These are phyloP conservation scores for Plasmodium knowlesi DNA, from an alignment of 169 alveolate genomes.

Conservation along the genomic window DNA sequence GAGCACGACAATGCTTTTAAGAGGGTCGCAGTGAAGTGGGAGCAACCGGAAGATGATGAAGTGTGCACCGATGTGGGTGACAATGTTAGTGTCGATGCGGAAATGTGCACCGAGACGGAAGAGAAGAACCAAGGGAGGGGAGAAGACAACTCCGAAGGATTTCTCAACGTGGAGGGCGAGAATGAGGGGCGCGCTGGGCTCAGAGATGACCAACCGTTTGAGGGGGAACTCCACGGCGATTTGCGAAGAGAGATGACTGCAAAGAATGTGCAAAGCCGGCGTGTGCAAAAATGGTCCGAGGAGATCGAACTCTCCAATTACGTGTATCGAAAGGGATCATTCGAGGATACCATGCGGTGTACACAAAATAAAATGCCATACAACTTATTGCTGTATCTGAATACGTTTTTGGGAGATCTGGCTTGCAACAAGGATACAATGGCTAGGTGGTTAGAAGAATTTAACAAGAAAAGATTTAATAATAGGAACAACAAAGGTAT, in stretches of 20 bases:
- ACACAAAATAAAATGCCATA: background rate
- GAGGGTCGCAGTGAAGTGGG: background rate
- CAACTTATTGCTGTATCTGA: background rate
- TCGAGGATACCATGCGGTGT: background rate
- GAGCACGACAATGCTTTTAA: background rate
- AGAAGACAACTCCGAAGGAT: background rate
- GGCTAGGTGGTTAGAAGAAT: background rate
- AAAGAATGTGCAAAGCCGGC: background rate
- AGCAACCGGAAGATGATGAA: background rate
- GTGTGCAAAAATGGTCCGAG: background rate
- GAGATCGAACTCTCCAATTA: background rate
- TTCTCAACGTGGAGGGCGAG: background rate
- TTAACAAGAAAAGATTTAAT: constrained; percentile 5
- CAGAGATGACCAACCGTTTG: background rate
- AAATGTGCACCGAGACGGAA: background rate
- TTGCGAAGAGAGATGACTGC: background rate
- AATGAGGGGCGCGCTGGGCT: background rate
- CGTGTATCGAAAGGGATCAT: background rate
- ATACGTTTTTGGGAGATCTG: background rate
- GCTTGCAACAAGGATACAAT: background rate
- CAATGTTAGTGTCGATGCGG: no score
- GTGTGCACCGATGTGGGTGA: background rate
- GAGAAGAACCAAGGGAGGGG: background rate
- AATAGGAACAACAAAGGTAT: background rate
- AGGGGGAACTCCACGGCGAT: background rate